These are phyloP conservation scores for Podosphaera xanthii DNA, from an alignment of 2,329 filamentous ascomycete species.

Conservation along the genomic window DNA sequence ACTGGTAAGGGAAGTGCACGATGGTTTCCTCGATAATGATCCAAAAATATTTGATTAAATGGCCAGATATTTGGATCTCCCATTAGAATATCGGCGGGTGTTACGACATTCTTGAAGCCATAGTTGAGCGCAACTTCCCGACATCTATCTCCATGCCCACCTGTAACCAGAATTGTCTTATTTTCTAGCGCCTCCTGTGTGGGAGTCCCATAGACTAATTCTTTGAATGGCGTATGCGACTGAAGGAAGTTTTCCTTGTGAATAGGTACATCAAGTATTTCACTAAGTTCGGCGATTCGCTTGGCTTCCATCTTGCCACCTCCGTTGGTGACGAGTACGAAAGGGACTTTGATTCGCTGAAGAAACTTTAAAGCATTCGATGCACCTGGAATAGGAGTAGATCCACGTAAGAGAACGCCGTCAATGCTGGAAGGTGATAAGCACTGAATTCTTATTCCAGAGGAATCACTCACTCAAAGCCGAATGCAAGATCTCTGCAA, in stretches of 20 bases:
- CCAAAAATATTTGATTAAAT: conserved; percentile 44
- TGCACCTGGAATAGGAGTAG: conserved; percentile 58
- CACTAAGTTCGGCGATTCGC: conserved; percentile 45
- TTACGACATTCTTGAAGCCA: conserved; percentile 64
- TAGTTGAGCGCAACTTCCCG: conserved; percentile 40
- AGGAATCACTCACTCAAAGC: not conserved
- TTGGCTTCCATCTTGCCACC: conserved; percentile 65
- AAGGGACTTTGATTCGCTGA: conserved; percentile 55
- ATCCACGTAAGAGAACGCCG: conserved; percentile 75
- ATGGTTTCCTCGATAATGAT: conserved; percentile 35
- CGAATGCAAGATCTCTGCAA: not conserved
- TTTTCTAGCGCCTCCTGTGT: conserved; percentile 28
- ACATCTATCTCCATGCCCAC: conserved; percentile 22
- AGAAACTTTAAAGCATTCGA: conserved; percentile 50
- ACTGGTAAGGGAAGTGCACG: conserved; percentile 29
- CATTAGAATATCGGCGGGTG: conserved; percentile 59
- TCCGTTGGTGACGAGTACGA: conserved; percentile 89
- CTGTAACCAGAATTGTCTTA: conserved; percentile 53
- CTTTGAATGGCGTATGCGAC: conserved; percentile 73
- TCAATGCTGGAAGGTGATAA: conserved; percentile 32
- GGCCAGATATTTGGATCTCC: conserved; percentile 59
- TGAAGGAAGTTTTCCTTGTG: conserved; percentile 56
- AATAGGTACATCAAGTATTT: conserved; percentile 39
- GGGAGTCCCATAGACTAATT: conserved; percentile 36
- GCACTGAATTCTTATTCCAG: not conserved